Base-by-base conservation (phyloP, 2,329 filamentous ascomycete species). In the Fusarium praegraminearum region DNA sequence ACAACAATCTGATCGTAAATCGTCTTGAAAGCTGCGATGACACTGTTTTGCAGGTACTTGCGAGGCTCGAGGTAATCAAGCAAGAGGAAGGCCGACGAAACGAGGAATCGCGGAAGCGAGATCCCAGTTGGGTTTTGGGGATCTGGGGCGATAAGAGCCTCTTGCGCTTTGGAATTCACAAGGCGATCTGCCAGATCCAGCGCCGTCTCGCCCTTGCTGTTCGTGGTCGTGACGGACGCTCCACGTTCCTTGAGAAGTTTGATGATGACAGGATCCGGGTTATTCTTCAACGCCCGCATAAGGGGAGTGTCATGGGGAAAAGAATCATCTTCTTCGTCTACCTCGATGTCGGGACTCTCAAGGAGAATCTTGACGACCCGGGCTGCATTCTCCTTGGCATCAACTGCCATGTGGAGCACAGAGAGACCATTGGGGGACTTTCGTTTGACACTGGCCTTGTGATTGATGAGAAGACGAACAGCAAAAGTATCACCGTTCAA, bases 391-490 rank as follows among this genome's bases (percentile, higher is more conserved):
- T 53, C 50, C 20, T 53, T 53, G 28, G 38, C 50, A 33, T 53
- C 50, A n/a, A 53, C 15, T 43, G 50, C 50, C 50, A 53, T 53
- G 16, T 53, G 50, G 28, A 53, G 50, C 2, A 10, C 20, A 43
- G 50, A 53, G 7, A 53, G 50, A 5, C 50, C 50, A 53, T 33
- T 53, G 28, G 50, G 50, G 5, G 50, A 53, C 50, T 53, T 53
- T 7, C 26, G 33, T 0, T 26, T 53, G 20, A 53, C 28, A 4
- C 24, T 53, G 26, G 50, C 50, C 28, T 53, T 33, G 38, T 43
- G 11, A 5, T 53, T 53, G 10, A 53, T 5, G 11, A 53, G 50
- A 26, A 53, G 50, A 6, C 50, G 50, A 7, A 53, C 16, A 5
- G 50, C 38, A 16, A 43, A 8, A 10, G 38, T 26, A 24, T 53